Percentiles rank a stretch among this genome's conserved stretches.
Evolutionary conservation across 306 rosid species (phyloP).

Genomic region (Medicago truncatula): DNA sequence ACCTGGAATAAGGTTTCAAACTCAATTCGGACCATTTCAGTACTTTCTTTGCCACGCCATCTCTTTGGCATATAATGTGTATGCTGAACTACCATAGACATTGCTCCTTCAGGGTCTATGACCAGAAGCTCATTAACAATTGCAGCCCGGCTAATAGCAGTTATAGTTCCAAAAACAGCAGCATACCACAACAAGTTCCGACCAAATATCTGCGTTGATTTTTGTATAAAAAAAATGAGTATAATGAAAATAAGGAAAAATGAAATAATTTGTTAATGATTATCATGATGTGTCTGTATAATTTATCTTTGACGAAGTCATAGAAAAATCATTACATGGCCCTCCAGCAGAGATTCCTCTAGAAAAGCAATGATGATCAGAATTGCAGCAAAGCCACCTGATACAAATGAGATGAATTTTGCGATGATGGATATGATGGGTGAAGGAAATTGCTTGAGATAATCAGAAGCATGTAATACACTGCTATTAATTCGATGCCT

Average conservation of each 20-base stretch:
- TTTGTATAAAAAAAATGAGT: background rate
- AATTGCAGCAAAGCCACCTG: conserved; percentile 95
- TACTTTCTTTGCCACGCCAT: conserved; percentile 91
- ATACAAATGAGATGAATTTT: conserved; percentile 87
- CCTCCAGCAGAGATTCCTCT: conserved; percentile 95
- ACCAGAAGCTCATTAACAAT: conserved; percentile 73
- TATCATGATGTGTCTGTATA: conserved; percentile 3
- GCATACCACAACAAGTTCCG: conserved; percentile 97
- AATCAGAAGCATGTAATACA: conserved; percentile 77
- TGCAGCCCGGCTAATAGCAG: conserved; percentile 83
- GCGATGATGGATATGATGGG: conserved; percentile 84
- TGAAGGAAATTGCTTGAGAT: conserved; percentile 88
- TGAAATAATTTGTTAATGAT: background rate
- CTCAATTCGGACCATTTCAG: conserved; percentile 63
- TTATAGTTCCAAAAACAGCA: conserved; percentile 90
- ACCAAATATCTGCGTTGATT: conserved; percentile 73
- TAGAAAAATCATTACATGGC: conserved; percentile 71
- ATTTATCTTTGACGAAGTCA: conserved; percentile 12
- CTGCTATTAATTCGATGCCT: conserved; percentile 88
- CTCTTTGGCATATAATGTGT: conserved; percentile 97
- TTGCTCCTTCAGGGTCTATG: conserved; percentile 80
- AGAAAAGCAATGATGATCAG: conserved; percentile 88
- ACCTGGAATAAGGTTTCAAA: conserved; percentile 96
- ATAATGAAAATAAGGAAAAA: background rate
- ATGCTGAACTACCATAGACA: conserved; percentile 87